A percentile compares a stretch with the other conserved stretches of the same genome.
phyloP scores from a whole-genome alignment of 352 stramenopile species.

The Phytopythium chamaehyphon region DNA sequence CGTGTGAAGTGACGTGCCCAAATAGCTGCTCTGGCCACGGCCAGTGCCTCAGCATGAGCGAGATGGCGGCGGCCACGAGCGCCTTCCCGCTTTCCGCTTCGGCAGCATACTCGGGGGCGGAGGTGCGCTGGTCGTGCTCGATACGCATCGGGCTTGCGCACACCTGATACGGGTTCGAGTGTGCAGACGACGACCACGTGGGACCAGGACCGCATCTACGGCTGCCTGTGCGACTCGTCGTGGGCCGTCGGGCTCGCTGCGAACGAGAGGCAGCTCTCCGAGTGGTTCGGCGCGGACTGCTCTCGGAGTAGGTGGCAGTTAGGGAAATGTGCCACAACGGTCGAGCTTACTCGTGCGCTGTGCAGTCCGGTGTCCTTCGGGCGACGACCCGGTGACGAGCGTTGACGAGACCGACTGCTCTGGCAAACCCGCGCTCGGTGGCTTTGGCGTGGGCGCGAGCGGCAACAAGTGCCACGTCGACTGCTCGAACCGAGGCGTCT shows the following conservation, averaged over 20 bases:
- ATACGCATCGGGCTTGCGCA: background rate
- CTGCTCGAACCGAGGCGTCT: slow-evolving; percentile 74
- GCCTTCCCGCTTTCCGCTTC: slow-evolving; percentile 53
- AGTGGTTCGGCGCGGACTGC: slow-evolving; percentile 90
- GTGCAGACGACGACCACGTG: slow-evolving; percentile 48
- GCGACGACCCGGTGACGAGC: slow-evolving; percentile 80
- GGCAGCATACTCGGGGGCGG: slow-evolving; percentile 53
- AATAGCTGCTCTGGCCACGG: slow-evolving; percentile 72
- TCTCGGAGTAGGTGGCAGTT: slow-evolving; percentile 40
- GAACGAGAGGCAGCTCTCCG: slow-evolving; percentile 70
- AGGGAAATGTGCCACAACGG: background rate
- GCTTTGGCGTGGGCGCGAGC: slow-evolving; percentile 23
- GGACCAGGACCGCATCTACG: slow-evolving; percentile 73
- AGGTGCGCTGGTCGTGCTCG: slow-evolving; percentile 13
- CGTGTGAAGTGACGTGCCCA: slow-evolving; percentile 20
- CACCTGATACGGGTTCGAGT: background rate
- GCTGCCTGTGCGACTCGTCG: slow-evolving; percentile 77
- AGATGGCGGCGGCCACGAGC: slow-evolving; percentile 37
- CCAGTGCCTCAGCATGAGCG: slow-evolving; percentile 65
- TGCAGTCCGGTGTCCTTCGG: slow-evolving; percentile 77
- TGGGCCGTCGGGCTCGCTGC: slow-evolving; percentile 67
- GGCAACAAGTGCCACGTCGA: slow-evolving; percentile 75
- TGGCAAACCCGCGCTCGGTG: slow-evolving; percentile 33
- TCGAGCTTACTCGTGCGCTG: background rate
- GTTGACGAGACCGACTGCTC: slow-evolving; percentile 86